Percentiles rank a stretch among this genome's conserved stretches.
Conservation (phyloP, 306 rosid genomes). For the Dalbergia oliveri region DNA sequence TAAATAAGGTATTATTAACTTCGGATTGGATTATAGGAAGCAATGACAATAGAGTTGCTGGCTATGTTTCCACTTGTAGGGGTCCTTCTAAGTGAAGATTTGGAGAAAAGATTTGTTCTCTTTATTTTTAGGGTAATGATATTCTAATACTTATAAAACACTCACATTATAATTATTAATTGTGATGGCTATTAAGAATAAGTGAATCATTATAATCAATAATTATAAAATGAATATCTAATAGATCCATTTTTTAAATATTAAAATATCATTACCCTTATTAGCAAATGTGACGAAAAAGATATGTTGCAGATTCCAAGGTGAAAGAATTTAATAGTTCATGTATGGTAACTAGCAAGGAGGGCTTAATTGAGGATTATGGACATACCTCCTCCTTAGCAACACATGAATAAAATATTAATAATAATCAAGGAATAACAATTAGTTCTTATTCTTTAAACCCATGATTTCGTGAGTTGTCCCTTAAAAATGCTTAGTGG, state of each 20-base stretch:
- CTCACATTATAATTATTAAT: no score
- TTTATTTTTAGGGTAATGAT: no score
- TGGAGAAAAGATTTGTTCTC: conserved; percentile 68
- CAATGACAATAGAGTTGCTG: conserved; percentile 33
- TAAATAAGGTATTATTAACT: conserved; percentile 31
- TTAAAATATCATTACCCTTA: no score
- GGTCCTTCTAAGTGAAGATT: conserved; percentile 57
- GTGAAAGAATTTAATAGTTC: conserved; percentile 12
- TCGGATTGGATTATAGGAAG: conserved; percentile 36
- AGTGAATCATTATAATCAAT: no score
- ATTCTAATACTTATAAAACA: no score
- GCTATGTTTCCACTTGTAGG: background rate
- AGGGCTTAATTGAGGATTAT: conserved; percentile 40
- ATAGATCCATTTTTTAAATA: no score
- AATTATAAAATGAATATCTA: no score
- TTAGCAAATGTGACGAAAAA: conserved; percentile 47
- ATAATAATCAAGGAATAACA: background rate
- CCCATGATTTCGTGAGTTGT: conserved; percentile 32
- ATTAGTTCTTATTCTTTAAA: conserved; percentile 34
- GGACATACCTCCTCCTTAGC: conserved; percentile 47
- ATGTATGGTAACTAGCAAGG: background rate
- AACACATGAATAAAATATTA: conserved; percentile 44
- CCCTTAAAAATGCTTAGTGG: conserved; percentile 42
- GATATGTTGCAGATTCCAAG: conserved; percentile 38
- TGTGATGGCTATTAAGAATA: no score